These are phyloP conservation scores for Crithidia acanthocephali DNA, from an alignment of 208 protist genomes.

Conservation along the genomic window DNA sequence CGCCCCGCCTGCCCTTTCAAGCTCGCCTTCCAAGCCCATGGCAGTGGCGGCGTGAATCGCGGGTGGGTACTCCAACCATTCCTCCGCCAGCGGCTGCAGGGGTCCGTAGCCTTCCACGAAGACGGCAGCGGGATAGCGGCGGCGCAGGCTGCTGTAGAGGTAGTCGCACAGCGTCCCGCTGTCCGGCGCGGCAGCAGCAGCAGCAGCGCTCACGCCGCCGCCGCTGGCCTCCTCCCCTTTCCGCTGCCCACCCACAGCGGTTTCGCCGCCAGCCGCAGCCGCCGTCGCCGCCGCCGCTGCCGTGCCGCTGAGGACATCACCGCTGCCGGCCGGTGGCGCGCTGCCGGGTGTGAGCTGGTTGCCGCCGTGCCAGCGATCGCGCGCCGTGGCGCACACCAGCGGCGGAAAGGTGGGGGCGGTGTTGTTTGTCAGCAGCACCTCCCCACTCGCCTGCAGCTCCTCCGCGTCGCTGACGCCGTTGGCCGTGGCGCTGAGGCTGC, in stretches of 20 bases:
- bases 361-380: constrained; percentile 35
- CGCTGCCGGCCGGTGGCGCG: constrained; percentile 12
- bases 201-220: background rate
- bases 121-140: constrained; percentile 17
- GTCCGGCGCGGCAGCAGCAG: background rate
- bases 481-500: background rate
- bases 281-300: background rate
- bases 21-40: too few relatives aligned
- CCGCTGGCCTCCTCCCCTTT: background rate
- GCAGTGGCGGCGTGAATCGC: constrained; percentile 12
- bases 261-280: background rate
- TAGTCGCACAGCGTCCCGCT: constrained; percentile 13
- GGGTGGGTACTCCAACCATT: constrained; percentile 29
- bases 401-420: constrained; percentile 12
- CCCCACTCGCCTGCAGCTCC: constrained; percentile 2
- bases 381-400: constrained; percentile 25
- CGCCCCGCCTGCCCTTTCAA: background rate
- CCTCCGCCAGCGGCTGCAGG: constrained; percentile 34
- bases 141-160: constrained; percentile 29
- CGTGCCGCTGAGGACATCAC: background rate
- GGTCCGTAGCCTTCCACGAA: constrained; percentile 77
- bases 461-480: background rate
- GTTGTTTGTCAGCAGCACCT: constrained; percentile 27
- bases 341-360: constrained; percentile 28
- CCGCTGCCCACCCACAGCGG: background rate